A percentile compares a stretch with the other conserved stretches of the same genome.
Evolutionary conservation across 768 basidiomycete species (phyloP).

Genomic region (Fistulinella prunicolor): DNA sequence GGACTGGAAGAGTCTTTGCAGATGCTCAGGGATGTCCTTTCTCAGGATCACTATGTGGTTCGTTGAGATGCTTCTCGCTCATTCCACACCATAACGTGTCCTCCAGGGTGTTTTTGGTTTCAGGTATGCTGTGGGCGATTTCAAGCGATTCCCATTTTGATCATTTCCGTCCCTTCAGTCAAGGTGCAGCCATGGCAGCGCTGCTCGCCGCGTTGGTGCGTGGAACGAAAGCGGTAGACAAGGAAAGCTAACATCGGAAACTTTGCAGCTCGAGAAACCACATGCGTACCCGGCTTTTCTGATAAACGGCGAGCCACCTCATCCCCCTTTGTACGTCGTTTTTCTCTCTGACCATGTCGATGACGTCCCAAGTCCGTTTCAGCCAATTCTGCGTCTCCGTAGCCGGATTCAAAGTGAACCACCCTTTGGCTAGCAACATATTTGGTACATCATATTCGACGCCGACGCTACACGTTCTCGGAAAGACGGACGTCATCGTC

Average conservation of each 20-base stretch:
- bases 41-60: constrained; percentile 63
- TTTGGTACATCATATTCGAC: constrained; percentile 57
- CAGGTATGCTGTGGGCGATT: constrained; percentile 42
- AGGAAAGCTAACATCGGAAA: background rate
- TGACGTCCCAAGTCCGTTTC: background rate
- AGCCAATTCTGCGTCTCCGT: constrained; percentile 76
- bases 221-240: constrained; percentile 1
- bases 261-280: constrained; percentile 51
- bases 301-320: constrained; percentile 58
- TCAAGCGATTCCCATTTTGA: background rate
- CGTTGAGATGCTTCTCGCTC: no score
- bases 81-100: no score
- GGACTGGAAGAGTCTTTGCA: constrained; percentile 61
- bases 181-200: constrained; percentile 76
- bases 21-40: constrained; percentile 54
- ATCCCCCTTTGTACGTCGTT: constrained; percentile 66
- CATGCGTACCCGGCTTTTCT: constrained; percentile 55
- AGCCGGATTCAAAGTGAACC: constrained; percentile 60
- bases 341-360: background rate
- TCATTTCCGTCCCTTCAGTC: constrained; percentile 43
- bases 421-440: constrained; percentile 47
- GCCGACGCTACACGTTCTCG: constrained; percentile 75
- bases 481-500: constrained; percentile 75
- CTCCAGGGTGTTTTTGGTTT: constrained; percentile 76
- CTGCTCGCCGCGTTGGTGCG: constrained; percentile 67